These are phyloP conservation scores for Serpula lacrymans DNA, from an alignment of 768 basidiomycete species.

Conservation along the genomic window DNA sequence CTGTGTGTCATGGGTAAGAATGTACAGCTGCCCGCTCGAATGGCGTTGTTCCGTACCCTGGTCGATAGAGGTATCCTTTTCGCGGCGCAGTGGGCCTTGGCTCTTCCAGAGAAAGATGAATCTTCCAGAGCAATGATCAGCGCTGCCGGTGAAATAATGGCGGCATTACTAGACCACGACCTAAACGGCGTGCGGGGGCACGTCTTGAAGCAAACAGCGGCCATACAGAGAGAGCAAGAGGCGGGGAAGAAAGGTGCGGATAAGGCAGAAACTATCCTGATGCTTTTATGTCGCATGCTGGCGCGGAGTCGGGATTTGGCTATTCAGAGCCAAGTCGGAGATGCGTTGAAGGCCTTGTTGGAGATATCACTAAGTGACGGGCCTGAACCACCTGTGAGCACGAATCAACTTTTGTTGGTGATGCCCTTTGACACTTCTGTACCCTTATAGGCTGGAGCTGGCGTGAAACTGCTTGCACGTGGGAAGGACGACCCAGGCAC, in stretches of 20 bases:
- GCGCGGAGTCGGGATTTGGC: slow-evolving; percentile 80
- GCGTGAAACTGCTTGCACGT: slow-evolving; percentile 48
- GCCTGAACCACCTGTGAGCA: slow-evolving; percentile 33
- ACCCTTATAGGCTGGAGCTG: slow-evolving; percentile 23
- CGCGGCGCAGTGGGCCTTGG: slow-evolving; percentile 90
- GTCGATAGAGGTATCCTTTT: slow-evolving; percentile 87
- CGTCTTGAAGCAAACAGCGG: slow-evolving; percentile 75
- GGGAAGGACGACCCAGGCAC: slow-evolving; percentile 79
- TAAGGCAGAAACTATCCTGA: slow-evolving; percentile 70
- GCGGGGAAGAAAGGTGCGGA: slow-evolving; percentile 53
- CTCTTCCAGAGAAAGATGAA: slow-evolving; percentile 57
- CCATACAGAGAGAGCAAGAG: slow-evolving; percentile 63
- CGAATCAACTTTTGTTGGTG: too few relatives aligned
- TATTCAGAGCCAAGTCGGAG: slow-evolving; percentile 87
- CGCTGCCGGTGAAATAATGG: slow-evolving; percentile 82
- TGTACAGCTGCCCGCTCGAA: slow-evolving; percentile 83
- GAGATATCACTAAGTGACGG: slow-evolving; percentile 60
- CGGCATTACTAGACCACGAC: slow-evolving; percentile 87
- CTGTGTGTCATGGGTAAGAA: slow-evolving; percentile 96
- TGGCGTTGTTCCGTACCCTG: slow-evolving; percentile 81
- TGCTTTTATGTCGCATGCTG: slow-evolving; percentile 74
- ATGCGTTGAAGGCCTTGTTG: slow-evolving; percentile 78
- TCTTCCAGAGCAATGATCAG: slow-evolving; percentile 59
- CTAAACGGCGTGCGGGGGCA: slow-evolving; percentile 81
- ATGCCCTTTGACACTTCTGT: slow-evolving; percentile 6